Evolutionary conservation across 129 eudicot species (phyloP), one percentile per base, ranked within the genome.

Genomic region (Gnaphalium uliginosum): DNA sequence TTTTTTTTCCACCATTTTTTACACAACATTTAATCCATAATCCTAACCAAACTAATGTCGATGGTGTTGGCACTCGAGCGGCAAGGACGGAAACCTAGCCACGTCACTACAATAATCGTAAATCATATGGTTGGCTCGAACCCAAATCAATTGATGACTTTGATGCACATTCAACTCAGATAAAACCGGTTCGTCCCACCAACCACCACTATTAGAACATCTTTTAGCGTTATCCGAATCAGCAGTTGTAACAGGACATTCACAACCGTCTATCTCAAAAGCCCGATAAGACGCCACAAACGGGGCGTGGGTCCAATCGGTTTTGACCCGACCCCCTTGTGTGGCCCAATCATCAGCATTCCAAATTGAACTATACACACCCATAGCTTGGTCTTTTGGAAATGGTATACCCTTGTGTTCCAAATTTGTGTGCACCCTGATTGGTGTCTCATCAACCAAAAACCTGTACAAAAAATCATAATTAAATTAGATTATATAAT

Each of bases 311-410:
- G 84, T 76, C 98, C 98, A 93, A 33, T 93, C 90, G 0, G 96
- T 93, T 78, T 93, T 93, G 6, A 93, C 98, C 60, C 89, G 80
- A 2, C 98, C 98, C 17, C 98, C 98, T 78, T 93, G 98, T 8
- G 98, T 93, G 46, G 98, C 98, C 98, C 98, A 93, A 62, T 93
- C 98, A 48, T 93, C 98, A 0, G 98, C 98, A 72, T 93, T 93
- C 98, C 98, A 93, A 26, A 93, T 93, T 4, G 98, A 93, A 76
- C 98, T 93, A 68, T 93, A 93, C 14, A 93, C 96, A 26, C 96
- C 96, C 98, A 93, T 93, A 15, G 96, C 76, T 73, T 93, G 98
- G 58, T 90, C 96, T 71, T 80, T 93, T 0, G 98, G 98, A 74
- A 48, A 93, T 19, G 98, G 96, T 32, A 93, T 80, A 0, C 98